Evolutionary conservation across 2,329 filamentous ascomycete genomes (phyloP).

Genomic region (Akanthomyces dipterigenus): DNA sequence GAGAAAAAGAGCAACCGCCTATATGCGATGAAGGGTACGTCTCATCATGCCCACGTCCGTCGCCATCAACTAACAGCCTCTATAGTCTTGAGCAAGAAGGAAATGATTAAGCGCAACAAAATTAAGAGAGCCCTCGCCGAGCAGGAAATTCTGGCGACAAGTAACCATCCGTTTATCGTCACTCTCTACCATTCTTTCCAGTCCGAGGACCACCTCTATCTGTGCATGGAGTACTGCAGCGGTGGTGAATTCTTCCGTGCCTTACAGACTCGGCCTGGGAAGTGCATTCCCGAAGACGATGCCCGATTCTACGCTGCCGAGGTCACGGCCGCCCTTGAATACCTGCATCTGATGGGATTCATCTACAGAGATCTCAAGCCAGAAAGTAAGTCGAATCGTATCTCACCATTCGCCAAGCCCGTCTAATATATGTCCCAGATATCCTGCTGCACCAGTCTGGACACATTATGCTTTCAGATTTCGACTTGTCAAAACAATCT

Average conservation of each 20-base stretch:
- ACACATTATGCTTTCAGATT: slow-evolving; percentile 99
- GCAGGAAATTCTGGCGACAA: slow-evolving; percentile 95
- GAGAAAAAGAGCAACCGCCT: slow-evolving; percentile 95
- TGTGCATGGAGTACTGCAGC: slow-evolving; percentile 99
- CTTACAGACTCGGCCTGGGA: slow-evolving; percentile 90
- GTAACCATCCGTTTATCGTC: slow-evolving; percentile 98
- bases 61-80: neutral
- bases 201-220: slow-evolving; percentile 94
- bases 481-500: slow-evolving; percentile 96
- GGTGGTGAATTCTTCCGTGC: slow-evolving; percentile 98
- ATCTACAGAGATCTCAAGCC: slow-evolving; percentile 98
- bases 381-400: slow-evolving; percentile 63
- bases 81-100: slow-evolving; percentile 93
- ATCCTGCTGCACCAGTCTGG: slow-evolving; percentile 98
- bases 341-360: slow-evolving; percentile 97
- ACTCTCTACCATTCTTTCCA: slow-evolving; percentile 99
- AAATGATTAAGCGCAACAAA: slow-evolving; percentile 99
- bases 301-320: slow-evolving; percentile 96
- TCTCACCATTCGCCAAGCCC: neutral
- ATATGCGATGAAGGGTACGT: slow-evolving; percentile 96
- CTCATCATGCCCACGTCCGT: neutral
- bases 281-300: slow-evolving; percentile 94
- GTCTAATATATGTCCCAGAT: slow-evolving; percentile 45
- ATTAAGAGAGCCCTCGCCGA: slow-evolving; percentile 97
- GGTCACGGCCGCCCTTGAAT: slow-evolving; percentile 92